phyloP scores from a whole-genome alignment of 1,139 yeast species.

The Suhomyces choctaworum region DNA sequence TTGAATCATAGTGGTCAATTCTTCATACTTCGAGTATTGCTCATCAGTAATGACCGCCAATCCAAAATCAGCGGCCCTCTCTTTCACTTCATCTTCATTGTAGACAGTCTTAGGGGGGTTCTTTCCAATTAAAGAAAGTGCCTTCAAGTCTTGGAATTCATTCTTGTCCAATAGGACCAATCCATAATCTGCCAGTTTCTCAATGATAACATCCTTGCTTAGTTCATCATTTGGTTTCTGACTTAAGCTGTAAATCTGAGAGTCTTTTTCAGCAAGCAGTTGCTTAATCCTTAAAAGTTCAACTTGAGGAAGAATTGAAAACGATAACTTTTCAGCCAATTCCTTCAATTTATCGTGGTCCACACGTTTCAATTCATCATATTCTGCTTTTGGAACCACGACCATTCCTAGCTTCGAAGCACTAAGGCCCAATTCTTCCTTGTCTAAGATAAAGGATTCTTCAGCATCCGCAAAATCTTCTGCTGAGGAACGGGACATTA shows the following conservation, averaged over 20 bases:
- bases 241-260: conserved; percentile 28
- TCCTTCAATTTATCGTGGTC: conserved; percentile 19
- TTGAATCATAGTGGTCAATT: conserved; percentile 16
- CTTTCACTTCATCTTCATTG: conserved; percentile 22
- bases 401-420: conserved; percentile 42
- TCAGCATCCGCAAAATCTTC: conserved; percentile 36
- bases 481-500: conserved; percentile 3
- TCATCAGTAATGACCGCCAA: conserved; percentile 44
- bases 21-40: conserved; percentile 29
- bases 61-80: conserved; percentile 30
- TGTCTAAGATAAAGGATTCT: conserved; percentile 32
- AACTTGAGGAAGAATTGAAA: conserved; percentile 25
- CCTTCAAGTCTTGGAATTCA: conserved; percentile 33
- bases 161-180: conserved; percentile 29
- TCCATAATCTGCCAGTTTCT: conserved; percentile 45
- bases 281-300: conserved; percentile 35
- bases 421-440: conserved; percentile 29
- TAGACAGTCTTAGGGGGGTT: conserved; percentile 16
- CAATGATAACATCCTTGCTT: conserved; percentile 26
- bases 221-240: conserved; percentile 18
- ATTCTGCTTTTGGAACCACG: conserved; percentile 30
- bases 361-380: conserved; percentile 17
- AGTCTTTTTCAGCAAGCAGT: conserved; percentile 34
- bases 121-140: conserved; percentile 13
- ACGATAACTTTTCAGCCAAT: conserved; percentile 18